Conservation (phyloP, 768 basidiomycete genomes). For the Antrodiella citrinella region DNA sequence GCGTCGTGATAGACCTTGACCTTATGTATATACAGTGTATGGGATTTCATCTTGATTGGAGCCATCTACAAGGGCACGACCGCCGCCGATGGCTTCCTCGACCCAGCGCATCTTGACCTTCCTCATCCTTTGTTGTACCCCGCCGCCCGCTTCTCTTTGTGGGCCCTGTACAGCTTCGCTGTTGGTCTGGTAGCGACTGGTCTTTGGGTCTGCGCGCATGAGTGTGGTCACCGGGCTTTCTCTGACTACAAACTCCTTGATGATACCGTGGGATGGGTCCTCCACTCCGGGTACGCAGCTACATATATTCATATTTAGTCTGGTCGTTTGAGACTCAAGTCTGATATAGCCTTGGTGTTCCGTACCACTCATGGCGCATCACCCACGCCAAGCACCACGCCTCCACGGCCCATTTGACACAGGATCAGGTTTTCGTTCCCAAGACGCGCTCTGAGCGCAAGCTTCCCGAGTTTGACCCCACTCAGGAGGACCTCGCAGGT, state of each 20-base stretch:
- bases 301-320: not conserved
- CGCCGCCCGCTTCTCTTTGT: constrained; percentile 55
- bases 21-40: constrained; percentile 36
- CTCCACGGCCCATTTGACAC: constrained; percentile 84
- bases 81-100: constrained; percentile 56
- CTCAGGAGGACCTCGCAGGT: constrained; percentile 58
- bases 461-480: constrained; percentile 56
- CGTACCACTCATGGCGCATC: constrained; percentile 96
- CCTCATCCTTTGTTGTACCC: constrained; percentile 56
- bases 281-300: constrained; percentile 74
- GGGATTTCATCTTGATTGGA: constrained; percentile 68
- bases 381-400: constrained; percentile 95
- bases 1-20: constrained; percentile 3
- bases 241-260: constrained; percentile 89
- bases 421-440: constrained; percentile 96
- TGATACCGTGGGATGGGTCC: constrained; percentile 85
- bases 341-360: constrained; percentile 73
- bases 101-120: constrained; percentile 44
- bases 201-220: constrained; percentile 90
- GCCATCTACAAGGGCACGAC: constrained; percentile 59
- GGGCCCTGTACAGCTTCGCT: constrained; percentile 77
- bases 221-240: constrained; percentile 95
- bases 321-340: constrained; percentile 18
- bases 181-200: constrained; percentile 86
- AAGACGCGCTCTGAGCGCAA: constrained; percentile 71